Evolutionary conservation across 257 asterid species (phyloP), one percentile per base, ranked within the genome.

Genomic region (Haberlea rhodopensis): DNA sequence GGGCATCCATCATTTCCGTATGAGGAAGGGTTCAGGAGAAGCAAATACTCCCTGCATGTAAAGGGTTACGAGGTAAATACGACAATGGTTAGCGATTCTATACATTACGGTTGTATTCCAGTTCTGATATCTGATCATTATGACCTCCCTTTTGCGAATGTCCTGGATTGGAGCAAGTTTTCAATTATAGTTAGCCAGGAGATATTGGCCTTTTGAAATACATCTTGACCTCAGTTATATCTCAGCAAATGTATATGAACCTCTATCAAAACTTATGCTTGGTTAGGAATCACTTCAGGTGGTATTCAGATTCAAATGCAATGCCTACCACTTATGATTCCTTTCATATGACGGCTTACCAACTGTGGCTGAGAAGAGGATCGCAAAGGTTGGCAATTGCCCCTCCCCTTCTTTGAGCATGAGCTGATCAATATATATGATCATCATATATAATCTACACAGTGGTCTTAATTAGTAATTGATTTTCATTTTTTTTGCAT

Each of bases 31-130:
- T 85, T 89, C 79, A 80, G 60, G 73, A 77, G 67, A 62, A 87
- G 97, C 79, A 87, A 63, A 75, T 89, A 75, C 73, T 87, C 94
- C 73, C 95, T 87, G 37, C 97, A 89, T 7, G 70, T 89, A 19
- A 89, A 75, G 73, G 97, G 97, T 11, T 89, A 89, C 26, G 95
- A 89, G 78, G 97, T 89, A 48, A 89, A 89, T 70, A 89, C 97
- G 5, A 91, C 97, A 23, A 83, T 94, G 65, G 73, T 89, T 37
- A 84, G 86, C 18, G 94, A 85, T 76, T 91, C 95, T 9, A 75
- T 89, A 72, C 95, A 76, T 75, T 76, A 81, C 16, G 95, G 97
- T 5, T 89, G 95, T 58, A 40, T 89, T 31, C 97, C 97, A 1
- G 91, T 89, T 40, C 57, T 89, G 43, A 72, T 89, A 71, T 89